Base-by-base conservation (phyloP, 441 rosid genomes). In the Euphorbia schlechtendalii region DNA sequence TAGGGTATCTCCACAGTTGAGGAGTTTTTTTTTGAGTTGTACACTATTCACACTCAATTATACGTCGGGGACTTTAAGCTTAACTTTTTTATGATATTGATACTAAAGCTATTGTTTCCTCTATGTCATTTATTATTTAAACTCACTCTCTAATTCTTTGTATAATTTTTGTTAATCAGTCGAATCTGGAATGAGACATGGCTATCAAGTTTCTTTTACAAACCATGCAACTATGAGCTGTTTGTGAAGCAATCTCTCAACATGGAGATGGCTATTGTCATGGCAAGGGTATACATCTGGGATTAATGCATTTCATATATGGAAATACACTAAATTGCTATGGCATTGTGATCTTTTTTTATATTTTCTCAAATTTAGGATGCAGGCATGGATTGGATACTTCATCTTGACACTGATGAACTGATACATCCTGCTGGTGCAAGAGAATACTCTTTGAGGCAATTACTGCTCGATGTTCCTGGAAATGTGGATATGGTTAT, bases 181-280 rank as follows among this genome's bases (percentile, higher is more conserved):
- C 94, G 96, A 69, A 89, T 92, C 34, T 92, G 98, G 98, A 88
- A 90, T 25, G 96, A 92, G 87, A 84, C 88, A 38, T 89, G 96
- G 98, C 70, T 92, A 80, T 60, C 92, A n/a, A 82, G 77, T 83
- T 88, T 89, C 86, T 92, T 92, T 76, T 92, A 81, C 81, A 86
- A 86, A 73, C 98, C 92, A 38, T 92, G 98, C 77, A 92, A 92
- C 73, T 84, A 90, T 45, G 96, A 92, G 68, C 71, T 88, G 67
- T 92, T 92, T 73, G 98, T 92, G 82, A 92, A 92, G 79, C 98
- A 92, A 71, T 86, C 96, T 34, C 84, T 92, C 65, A 92, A 90
- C 70, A 92, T 92, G 98, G 96, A 92, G 78, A 89, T 90, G 92
- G 93, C 94, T 40, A 90, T 92, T 67, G 86, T 76, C 80, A 86